Percentiles rank a stretch among this genome's conserved stretches.
These are phyloP conservation scores for Epichloe scottii DNA, from an alignment of 2,329 filamentous ascomycete genomes.

Conservation along the genomic window DNA sequence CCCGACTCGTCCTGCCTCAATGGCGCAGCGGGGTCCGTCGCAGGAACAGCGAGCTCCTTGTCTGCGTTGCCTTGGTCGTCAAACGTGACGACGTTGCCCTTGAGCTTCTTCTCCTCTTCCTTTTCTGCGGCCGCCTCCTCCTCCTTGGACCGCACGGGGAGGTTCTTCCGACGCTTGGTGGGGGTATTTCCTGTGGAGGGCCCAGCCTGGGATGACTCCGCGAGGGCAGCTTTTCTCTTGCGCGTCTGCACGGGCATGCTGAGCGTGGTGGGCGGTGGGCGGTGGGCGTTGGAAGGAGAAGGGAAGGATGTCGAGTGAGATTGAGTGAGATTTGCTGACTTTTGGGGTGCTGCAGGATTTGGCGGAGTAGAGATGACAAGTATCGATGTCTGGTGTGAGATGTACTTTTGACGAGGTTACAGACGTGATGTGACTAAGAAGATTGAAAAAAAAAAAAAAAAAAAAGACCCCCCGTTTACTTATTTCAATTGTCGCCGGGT, in stretches of 20 bases:
- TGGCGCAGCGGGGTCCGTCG: conserved; percentile 5
- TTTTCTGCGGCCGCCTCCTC: conserved; percentile 10
- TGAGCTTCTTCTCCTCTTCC: conserved; percentile 5
- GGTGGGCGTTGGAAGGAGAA: neutral
- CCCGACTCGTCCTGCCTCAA: conserved; percentile 18
- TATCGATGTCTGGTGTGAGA: no score
- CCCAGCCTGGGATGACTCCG: conserved; percentile 1
- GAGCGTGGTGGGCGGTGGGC: neutral
- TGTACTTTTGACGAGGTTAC: no score
- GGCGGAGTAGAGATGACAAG: no score
- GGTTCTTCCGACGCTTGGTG: conserved; percentile 15
- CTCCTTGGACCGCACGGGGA: conserved; percentile 24
- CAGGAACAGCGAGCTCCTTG: conserved; percentile 3
- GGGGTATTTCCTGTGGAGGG: neutral
- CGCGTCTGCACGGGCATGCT: conserved; percentile 13
- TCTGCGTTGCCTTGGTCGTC: conserved; percentile 21
- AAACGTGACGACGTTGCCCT: conserved; percentile 22
- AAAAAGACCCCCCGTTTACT: neutral
- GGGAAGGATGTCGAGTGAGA: no score
- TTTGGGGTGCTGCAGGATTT: no score
- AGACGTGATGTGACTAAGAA: no score
- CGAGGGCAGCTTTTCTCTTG: conserved; percentile 19
- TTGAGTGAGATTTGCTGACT: no score
- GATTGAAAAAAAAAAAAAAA: rapidly evolving
- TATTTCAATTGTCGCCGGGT: neutral